These are phyloP conservation scores for Pulicaria dysenterica DNA, from an alignment of 129 eudicot genomes.

Conservation along the genomic window DNA sequence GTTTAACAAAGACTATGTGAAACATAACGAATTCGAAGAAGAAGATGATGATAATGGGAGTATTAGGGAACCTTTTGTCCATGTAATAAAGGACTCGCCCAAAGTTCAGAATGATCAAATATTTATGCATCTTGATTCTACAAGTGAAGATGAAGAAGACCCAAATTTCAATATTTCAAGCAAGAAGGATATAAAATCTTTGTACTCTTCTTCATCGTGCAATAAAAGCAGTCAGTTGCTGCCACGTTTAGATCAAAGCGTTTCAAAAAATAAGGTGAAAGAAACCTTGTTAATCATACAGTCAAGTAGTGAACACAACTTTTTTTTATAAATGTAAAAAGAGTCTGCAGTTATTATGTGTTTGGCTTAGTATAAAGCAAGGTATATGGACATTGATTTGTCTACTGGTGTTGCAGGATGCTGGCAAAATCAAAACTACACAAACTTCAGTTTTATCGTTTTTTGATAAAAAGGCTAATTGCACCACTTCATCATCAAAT, in stretches of 20 bases:
- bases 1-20: constrained; percentile 53
- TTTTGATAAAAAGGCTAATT: constrained; percentile 31
- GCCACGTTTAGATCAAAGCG: constrained; percentile 22
- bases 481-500: constrained; percentile 29
- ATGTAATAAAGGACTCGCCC: constrained; percentile 55
- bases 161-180: constrained; percentile 34
- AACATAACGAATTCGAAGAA: constrained; percentile 22
- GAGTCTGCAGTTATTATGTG: neutral
- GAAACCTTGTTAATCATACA: constrained; percentile 19
- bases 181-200: constrained; percentile 26
- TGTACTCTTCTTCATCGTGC: constrained; percentile 25
- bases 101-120: constrained; percentile 43
- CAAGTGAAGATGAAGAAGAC: constrained; percentile 76
- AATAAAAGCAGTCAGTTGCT: constrained; percentile 31
- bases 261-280: constrained; percentile 49
- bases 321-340: neutral
- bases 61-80: constrained; percentile 32
- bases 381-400: neutral
- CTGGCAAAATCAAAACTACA: constrained; percentile 36
- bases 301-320: neutral
- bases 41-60: constrained; percentile 18
- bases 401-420: constrained; percentile 44
- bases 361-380: constrained; percentile 4
- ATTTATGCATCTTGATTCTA: constrained; percentile 61
- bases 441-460: constrained; percentile 51